phyloP scores from a whole-genome alignment of 1,284 basidiomycete genomes.

The Phylloboletellus chloephorus region DNA sequence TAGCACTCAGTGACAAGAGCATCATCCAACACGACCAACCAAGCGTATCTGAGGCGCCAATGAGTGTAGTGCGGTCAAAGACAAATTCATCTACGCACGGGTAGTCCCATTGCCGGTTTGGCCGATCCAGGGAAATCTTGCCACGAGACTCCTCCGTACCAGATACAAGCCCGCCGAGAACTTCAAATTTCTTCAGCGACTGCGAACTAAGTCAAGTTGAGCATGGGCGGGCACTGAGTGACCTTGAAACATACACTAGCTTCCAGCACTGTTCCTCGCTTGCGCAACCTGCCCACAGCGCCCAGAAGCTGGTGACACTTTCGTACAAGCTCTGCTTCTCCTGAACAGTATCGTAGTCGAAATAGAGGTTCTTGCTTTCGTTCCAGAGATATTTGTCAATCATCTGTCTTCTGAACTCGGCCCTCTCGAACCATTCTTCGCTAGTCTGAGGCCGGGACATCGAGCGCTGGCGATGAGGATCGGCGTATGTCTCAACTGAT shows the following conservation, averaged over 20 bases:
- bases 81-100: constrained; percentile 48
- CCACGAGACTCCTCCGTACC: constrained; percentile 97
- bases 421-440: constrained; percentile 88
- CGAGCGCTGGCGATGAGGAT: constrained; percentile 57
- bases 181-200: constrained; percentile 93
- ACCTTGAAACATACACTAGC: constrained; percentile 65
- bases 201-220: constrained; percentile 49
- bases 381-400: constrained; percentile 98
- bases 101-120: constrained; percentile 98
- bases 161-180: constrained; percentile 91
- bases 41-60: constrained; percentile 50
- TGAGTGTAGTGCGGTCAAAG: constrained; percentile 16
- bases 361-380: constrained; percentile 90
- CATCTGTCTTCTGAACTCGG: constrained; percentile 72
- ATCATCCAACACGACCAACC: constrained; percentile 33
- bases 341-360: constrained; percentile 91
- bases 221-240: constrained; percentile 8
- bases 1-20: constrained; percentile 2
- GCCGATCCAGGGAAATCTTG: constrained; percentile 89
- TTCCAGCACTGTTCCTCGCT: constrained; percentile 92
- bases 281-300: constrained; percentile 95
- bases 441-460: constrained; percentile 61
- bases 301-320: constrained; percentile 93
- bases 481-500: constrained; percentile 70
- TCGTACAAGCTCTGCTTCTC: constrained; percentile 93